phyloP scores from a whole-genome alignment of 768 basidiomycete species.

The Suillus cothurnatus region DNA sequence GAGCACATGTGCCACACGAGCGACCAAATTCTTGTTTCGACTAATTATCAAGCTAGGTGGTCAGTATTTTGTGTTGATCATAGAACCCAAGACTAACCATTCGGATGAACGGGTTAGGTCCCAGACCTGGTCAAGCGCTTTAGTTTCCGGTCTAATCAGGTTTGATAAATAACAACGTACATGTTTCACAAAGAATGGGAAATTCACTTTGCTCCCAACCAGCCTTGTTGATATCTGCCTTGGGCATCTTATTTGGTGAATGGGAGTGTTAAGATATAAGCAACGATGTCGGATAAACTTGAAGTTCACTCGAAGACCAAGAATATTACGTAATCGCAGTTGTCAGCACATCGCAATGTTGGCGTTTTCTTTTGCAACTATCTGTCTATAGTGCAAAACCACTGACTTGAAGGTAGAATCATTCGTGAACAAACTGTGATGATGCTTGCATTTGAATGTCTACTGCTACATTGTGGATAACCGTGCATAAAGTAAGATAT shows the following conservation, averaged over 20 bases:
- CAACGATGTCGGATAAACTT: not conserved
- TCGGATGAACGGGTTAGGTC: conserved; percentile 81
- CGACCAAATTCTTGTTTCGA: conserved; percentile 96
- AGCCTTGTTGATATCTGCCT: conserved; percentile 93
- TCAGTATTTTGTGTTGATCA: conserved; percentile 7
- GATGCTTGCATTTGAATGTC: conserved; percentile 8
- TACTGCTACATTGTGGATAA: conserved; percentile 9
- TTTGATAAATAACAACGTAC: conserved; percentile 43
- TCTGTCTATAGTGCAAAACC: not conserved
- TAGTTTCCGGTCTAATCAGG: not conserved
- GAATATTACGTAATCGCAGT: not conserved
- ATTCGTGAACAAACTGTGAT: not conserved
- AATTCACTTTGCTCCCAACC: conserved; percentile 95
- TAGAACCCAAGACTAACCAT: conserved; percentile 62
- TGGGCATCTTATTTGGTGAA: conserved; percentile 54
- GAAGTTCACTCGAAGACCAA: not conserved
- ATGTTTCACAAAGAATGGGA: conserved; percentile 92
- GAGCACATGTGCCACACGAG: conserved; percentile 96
- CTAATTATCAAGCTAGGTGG: conserved; percentile 41
- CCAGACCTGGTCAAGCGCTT: conserved; percentile 1
- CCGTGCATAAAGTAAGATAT: conserved; percentile 2
- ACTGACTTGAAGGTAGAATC: not conserved
- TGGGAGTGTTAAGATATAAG: not conserved
- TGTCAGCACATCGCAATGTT: not conserved
- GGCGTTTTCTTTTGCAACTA: not conserved